These are phyloP conservation scores for Hamamelis virginiana DNA, from an alignment of 164 flowering plant species.

Conservation along the genomic window DNA sequence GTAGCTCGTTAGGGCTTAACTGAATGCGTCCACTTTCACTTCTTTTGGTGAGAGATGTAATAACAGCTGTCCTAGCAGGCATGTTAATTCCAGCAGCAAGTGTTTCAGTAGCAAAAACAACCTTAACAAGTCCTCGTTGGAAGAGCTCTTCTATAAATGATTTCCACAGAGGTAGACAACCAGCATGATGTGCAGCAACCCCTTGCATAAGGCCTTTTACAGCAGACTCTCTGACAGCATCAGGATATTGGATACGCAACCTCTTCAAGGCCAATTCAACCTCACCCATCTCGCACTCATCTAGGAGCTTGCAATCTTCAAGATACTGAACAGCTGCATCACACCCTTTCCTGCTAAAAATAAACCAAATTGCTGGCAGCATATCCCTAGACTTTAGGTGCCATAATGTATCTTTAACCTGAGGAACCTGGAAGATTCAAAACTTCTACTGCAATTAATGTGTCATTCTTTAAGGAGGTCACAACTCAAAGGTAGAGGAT, in stretches of 20 bases:
- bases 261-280: slow-evolving; percentile 82
- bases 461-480: background rate
- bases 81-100: slow-evolving; percentile 98
- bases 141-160: slow-evolving; percentile 91
- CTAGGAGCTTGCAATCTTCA: slow-evolving; percentile 69
- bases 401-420: slow-evolving; percentile 73
- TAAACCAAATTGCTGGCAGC: slow-evolving; percentile 98
- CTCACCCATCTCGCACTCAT: slow-evolving; percentile 79
- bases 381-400: slow-evolving; percentile 77
- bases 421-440: slow-evolving; percentile 70
- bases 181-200: slow-evolving; percentile 97
- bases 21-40: slow-evolving; percentile 61
- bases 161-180: slow-evolving; percentile 94
- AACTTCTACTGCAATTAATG: background rate
- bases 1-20: slow-evolving; percentile 78
- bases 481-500: background rate
- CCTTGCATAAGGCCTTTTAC: slow-evolving; percentile 81
- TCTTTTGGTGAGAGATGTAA: slow-evolving; percentile 83
- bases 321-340: slow-evolving; percentile 93
- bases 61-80: slow-evolving; percentile 97
- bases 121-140: slow-evolving; percentile 81
- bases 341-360: slow-evolving; percentile 95
- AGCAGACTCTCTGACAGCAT: slow-evolving; percentile 83
- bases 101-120: slow-evolving; percentile 96
- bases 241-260: slow-evolving; percentile 75